Percentiles rank a stretch among this genome's conserved stretches.
phyloP scores from a whole-genome alignment of 495 filamentous ascomycete species.

The Choiromyces venosus region DNA sequence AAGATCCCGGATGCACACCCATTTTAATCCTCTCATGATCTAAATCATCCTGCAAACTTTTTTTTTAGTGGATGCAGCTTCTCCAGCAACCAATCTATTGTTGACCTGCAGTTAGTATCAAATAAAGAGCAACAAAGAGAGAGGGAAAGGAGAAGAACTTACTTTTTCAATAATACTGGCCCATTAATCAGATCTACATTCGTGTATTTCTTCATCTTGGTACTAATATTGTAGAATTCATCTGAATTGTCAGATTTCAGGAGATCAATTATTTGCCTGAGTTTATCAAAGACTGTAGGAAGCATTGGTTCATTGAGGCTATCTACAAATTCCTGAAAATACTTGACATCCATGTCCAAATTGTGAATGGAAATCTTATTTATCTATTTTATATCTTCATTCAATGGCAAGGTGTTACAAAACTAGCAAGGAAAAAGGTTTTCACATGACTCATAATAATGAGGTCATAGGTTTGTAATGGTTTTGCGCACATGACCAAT shows the following conservation, averaged over 20 bases:
- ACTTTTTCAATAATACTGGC: conserved; percentile 79
- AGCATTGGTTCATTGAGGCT: conserved; percentile 65
- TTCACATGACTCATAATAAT: too few species aligned
- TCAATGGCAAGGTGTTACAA: conserved; percentile 64
- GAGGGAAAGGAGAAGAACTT: conserved; percentile 28
- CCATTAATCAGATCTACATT: conserved; percentile 82
- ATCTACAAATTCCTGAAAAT: conserved; percentile 75
- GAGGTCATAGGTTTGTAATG: too few species aligned
- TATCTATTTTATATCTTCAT: conserved; percentile 68
- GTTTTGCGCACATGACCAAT: too few species aligned
- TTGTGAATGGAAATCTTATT: conserved; percentile 76
- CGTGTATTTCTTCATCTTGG: conserved; percentile 80
- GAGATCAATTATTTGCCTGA: conserved; percentile 77
- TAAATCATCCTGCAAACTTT: background rate
- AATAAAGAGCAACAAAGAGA: background rate
- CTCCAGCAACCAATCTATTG: background rate
- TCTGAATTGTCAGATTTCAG: conserved; percentile 82
- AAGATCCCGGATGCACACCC: background rate
- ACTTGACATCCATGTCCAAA: conserved; percentile 71
- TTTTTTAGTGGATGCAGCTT: background rate
- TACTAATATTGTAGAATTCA: conserved; percentile 82
- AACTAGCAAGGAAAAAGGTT: too few species aligned
- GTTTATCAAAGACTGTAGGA: conserved; percentile 65
- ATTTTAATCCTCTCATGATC: background rate
- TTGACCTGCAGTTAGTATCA: background rate